Evolutionary conservation across 139 green algal genomes (phyloP).

Genomic region (Chlorella sp.): DNA sequence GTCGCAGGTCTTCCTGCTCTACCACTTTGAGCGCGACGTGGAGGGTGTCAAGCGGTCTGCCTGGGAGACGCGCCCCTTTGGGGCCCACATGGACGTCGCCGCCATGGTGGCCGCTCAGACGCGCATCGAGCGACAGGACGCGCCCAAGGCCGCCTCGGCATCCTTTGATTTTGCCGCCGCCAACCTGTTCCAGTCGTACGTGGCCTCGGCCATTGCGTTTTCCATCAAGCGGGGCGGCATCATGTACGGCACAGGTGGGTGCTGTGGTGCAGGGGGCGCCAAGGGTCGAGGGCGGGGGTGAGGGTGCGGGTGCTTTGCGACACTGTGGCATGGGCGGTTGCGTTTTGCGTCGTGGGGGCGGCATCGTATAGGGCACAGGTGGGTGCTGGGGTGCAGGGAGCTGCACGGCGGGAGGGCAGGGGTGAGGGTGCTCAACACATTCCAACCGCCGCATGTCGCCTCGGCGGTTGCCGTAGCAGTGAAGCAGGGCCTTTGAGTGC

Average conservation of each 20-base stretch:
- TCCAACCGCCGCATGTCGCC: no score
- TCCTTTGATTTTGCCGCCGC: conserved; percentile 93
- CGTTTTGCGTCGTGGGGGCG: no score
- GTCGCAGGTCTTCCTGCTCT: conserved; percentile 72
- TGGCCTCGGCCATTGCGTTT: conserved; percentile 84
- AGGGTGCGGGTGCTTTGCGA: no score
- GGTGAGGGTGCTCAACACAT: no score
- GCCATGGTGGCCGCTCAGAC: conserved; percentile 88
- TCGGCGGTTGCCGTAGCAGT: no score
- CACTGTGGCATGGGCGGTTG: no score
- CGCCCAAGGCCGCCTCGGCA: conserved; percentile 72
- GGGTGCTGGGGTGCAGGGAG: no score
- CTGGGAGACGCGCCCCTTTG: conserved; percentile 66
- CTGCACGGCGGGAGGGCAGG: no score
- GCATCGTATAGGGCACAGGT: no score
- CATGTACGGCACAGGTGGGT: conserved; percentile 87
- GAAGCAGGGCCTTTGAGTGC: no score
- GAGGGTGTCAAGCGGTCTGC: conserved; percentile 49
- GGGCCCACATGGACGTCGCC: conserved; percentile 79
- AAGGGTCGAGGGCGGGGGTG: no score
- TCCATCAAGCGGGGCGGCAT: conserved; percentile 93
- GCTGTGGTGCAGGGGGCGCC: no score
- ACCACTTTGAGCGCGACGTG: conserved; percentile 76
- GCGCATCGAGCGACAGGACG: conserved; percentile 96
- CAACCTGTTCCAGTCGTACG: conserved; percentile 93